A percentile compares a stretch with the other conserved stretches of the same genome.
Evolutionary conservation across 148 eudicot genomes (phyloP).

Genomic region (Chenopodium suecicum): DNA sequence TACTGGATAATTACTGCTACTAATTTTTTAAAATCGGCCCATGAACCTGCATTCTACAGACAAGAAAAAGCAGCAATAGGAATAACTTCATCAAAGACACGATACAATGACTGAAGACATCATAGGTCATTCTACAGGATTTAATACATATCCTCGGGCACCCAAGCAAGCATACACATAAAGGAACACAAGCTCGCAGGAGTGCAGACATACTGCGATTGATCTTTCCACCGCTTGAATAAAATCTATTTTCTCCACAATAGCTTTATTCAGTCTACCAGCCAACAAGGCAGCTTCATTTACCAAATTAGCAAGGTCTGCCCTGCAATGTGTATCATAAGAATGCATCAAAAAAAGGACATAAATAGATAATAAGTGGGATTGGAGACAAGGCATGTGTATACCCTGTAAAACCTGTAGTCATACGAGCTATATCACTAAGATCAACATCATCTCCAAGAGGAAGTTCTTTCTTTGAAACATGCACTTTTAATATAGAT

Average conservation of each 20-base stretch:
- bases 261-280: slow-evolving; percentile 71
- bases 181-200: slow-evolving; percentile 4
- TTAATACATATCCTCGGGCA: background rate
- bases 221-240: slow-evolving; percentile 93
- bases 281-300: slow-evolving; percentile 99
- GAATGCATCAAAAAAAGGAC: slow-evolving; percentile 20
- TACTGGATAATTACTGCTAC: background rate
- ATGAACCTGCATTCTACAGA: background rate
- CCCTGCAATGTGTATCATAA: slow-evolving; percentile 51
- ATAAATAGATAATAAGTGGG: slow-evolving; percentile 6
- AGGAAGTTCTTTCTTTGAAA: slow-evolving; percentile 85
- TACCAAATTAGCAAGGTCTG: slow-evolving; percentile 97
- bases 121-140: background rate
- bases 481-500: slow-evolving; percentile 86
- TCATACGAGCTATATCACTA: slow-evolving; percentile 78
- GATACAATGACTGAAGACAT: background rate
- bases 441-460: slow-evolving; percentile 73
- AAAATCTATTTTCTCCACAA: slow-evolving; percentile 86
- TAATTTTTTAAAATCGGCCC: background rate
- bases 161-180: background rate
- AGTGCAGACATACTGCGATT: slow-evolving; percentile 56
- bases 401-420: slow-evolving; percentile 98
- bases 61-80: no score
- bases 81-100: no score
- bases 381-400: slow-evolving; percentile 13